Percentiles rank a stretch among this genome's conserved stretches.
These are phyloP conservation scores for Cruciata laevipes DNA, from an alignment of 257 asterid genomes.

Conservation along the genomic window DNA sequence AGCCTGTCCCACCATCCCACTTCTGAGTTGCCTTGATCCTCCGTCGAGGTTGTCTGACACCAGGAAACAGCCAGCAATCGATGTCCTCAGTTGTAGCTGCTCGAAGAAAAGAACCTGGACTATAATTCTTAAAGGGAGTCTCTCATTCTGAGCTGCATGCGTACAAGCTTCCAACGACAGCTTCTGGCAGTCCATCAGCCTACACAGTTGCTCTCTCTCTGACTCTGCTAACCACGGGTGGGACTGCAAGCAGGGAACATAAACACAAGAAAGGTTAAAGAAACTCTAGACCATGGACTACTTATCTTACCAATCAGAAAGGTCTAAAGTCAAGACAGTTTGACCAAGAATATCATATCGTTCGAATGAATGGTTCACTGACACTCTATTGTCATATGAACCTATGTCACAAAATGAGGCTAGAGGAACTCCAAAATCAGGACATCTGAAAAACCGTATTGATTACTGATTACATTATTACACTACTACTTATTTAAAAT, in stretches of 20 bases:
- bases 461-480: not conserved
- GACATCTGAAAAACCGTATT: not conserved
- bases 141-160: slow-evolving; percentile 93
- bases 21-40: slow-evolving; percentile 79
- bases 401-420: not conserved
- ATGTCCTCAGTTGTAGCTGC: slow-evolving; percentile 87
- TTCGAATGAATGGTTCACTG: not conserved
- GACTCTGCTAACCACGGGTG: slow-evolving; percentile 90
- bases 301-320: not conserved
- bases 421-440: not conserved
- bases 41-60: slow-evolving; percentile 93
- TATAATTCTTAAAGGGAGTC: slow-evolving; percentile 74
- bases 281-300: not conserved
- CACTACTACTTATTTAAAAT: not conserved
- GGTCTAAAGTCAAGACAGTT: not conserved
- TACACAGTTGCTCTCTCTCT: slow-evolving; percentile 83
- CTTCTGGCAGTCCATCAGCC: slow-evolving; percentile 96
- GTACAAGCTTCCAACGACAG: slow-evolving; percentile 97
- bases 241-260: slow-evolving; percentile 47
- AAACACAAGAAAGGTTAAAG: not conserved
- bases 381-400: not conserved
- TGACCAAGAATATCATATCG: not conserved
- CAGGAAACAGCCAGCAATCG: slow-evolving; percentile 90
- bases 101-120: slow-evolving; percentile 97
- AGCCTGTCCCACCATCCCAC: slow-evolving; percentile 54